Evolutionary conservation across 352 stramenopile species (phyloP), one percentile per base, ranked within the genome.

Genomic region (Stramenopiles sp.): DNA sequence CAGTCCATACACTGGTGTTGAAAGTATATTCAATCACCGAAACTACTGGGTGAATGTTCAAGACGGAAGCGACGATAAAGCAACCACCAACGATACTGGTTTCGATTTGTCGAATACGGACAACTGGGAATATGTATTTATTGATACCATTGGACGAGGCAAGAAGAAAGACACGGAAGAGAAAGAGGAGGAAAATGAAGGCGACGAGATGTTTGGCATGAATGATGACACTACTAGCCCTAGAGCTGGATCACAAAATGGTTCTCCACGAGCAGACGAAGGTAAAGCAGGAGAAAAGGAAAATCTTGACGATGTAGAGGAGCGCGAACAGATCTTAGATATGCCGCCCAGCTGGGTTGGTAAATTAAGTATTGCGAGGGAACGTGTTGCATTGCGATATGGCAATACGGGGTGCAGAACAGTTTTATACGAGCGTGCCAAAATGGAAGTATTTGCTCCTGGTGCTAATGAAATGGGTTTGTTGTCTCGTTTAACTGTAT

Each of bases 11-110:
- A 81, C 86, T 0, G 82, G 81, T 33, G 89, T 98, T 1, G 92
- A 97, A 83, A 89, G 84, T 27, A 87, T 97, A 0, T 98, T 93
- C 87, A 98, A 96, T 83, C 85, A 95, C 81, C 90, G 94, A 80
- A 98, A 98, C 84, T 97, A 93, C 82, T 98, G 92, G 92, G 90
- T 98, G 27, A 97, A 98, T 86, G 97, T 96, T 90, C 92, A 95
- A 81, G 31, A 85, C 67, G 44, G 32, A 25, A 55, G 4, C 4
- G 14, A 4, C 4, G 71, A 78, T 4, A 78, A 31, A 78, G 4
- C 71, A 31, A 33, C 71, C 4, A 67, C 30, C 67, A 81, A 83
- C 32, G 75, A 78, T 22, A 44, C 93, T 30, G 82, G 75, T 0
- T 87, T 84, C 80, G 91, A 97, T 82, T 82, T 97, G 71, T 81